A percentile compares a stretch with the other conserved stretches of the same genome.
These are phyloP conservation scores for Fusarium kyushuense DNA, from an alignment of 2,329 filamentous ascomycete genomes.

Conservation along the genomic window DNA sequence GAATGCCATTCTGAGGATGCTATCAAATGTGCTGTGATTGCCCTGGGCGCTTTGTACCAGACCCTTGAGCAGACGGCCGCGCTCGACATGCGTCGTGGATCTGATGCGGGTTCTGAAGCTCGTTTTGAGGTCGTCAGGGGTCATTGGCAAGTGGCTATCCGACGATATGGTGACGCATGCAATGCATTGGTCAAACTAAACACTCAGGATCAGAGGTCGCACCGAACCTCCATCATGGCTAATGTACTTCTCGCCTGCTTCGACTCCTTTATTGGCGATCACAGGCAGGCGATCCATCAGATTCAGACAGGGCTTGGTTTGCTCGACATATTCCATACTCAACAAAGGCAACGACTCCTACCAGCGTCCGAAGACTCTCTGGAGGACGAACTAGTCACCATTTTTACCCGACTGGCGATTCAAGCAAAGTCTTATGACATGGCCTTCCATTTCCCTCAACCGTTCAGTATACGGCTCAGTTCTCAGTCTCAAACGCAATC, in stretches of 20 bases:
- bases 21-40: slow-evolving; percentile 74
- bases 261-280: slow-evolving; percentile 74
- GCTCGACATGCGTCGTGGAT: slow-evolving; percentile 55
- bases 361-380: slow-evolving; percentile 59
- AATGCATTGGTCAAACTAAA: slow-evolving; percentile 61
- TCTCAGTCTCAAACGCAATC: slow-evolving; percentile 53
- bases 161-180: slow-evolving; percentile 69
- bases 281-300: slow-evolving; percentile 70
- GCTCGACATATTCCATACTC: slow-evolving; percentile 64
- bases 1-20: slow-evolving; percentile 72
- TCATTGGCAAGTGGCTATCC: slow-evolving; percentile 71
- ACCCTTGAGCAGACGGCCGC: slow-evolving; percentile 70
- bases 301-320: slow-evolving; percentile 70
- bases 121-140: slow-evolving; percentile 53
- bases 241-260: slow-evolving; percentile 76
- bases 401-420: slow-evolving; percentile 73
- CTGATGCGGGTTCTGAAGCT: slow-evolving; percentile 28
- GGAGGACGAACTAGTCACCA: slow-evolving; percentile 70
- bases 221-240: slow-evolving; percentile 71
- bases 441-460: slow-evolving; percentile 74
- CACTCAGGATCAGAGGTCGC: slow-evolving; percentile 58
- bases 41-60: slow-evolving; percentile 75
- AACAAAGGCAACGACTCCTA: slow-evolving; percentile 52
- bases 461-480: slow-evolving; percentile 66
- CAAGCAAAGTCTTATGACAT: slow-evolving; percentile 77